Base-by-base conservation (phyloP, 2,329 filamentous ascomycete genomes). In the Sporothrix inflata region DNA sequence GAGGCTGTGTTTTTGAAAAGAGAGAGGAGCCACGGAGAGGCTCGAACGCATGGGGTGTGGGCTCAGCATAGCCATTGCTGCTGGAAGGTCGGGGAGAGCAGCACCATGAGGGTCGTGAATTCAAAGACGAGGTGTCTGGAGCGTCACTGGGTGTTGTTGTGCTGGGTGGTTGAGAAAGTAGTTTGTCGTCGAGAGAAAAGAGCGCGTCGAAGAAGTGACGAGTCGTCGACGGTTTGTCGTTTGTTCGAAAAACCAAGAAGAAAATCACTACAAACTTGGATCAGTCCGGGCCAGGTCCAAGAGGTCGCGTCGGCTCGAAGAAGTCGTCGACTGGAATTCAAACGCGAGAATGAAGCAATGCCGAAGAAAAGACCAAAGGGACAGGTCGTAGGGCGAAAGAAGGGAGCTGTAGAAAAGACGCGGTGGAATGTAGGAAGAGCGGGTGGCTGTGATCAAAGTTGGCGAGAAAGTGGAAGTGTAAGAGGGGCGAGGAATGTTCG, bases 1-100 rank as follows among this genome's bases (percentile, higher is more conserved):
- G 30, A n/a, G 66, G 34, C 9, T 78, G 61, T 79, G 78, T 78
- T 87, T 89, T 65, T 85, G 80, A 74, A 89, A 85, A 68, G 84
- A 78, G 73, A 90, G 82, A 72, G 89, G 88, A 78, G 88, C 88
- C 81, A 90, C 87, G 79, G 88, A 85, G 70, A 88, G 84, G 83
- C 87, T 90, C 79, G 87, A 83, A 81, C 87, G 85, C 80, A 84
- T 81, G 72, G 83, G 78, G 76, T 84, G 81, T 76, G 83, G 81
- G 76, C 81, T 83, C 80, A 83, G 82, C 83, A 84, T 85, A 77
- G 82, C 83, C 80, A 79, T 82, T 81, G 83, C 81, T 81, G 81
- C 76, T 77, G 73, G 45, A 21, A 9, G 27, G 66, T 38, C 27
- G 61, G 27, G n/a, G 71, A 47, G 66, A 42, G 21, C 68, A 73